Base-by-base conservation (phyloP, 495 filamentous ascomycete genomes). In the Aspergillus cavernicola region DNA sequence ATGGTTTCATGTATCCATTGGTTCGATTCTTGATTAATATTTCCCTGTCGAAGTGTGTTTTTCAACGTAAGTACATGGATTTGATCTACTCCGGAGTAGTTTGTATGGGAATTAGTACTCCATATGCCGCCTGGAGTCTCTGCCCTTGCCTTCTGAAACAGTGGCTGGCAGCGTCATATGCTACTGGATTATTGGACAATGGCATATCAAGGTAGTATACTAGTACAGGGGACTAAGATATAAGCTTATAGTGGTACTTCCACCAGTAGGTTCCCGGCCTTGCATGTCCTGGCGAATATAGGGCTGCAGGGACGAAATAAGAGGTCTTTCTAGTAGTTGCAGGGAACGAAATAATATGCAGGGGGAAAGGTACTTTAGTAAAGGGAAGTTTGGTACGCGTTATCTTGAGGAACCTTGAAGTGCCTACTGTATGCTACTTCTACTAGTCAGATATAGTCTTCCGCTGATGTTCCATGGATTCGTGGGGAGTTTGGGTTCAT, bases 1-100 rank as follows among this genome's bases (percentile, higher is more conserved):
- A 50, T 43, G 12, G 32, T 39, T 31, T 45, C 15, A 9, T 48
- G 37, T 41, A 42, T 56, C 7, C 50, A 24, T 37, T 36, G 13
- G 8, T 55, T 16, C 43, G 10, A n/a, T 49, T 24, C 22, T 15
- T 42, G 26, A 35, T 46, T 31, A 22, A 38, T 15, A 9, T 19
- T 8, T 29, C 22, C 9, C n/a, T n/a, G n/a, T n/a, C n/a, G n/a
- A n/a, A n/a, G n/a, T n/a, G 11, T 15, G 26, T 28, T 31, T 19
- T 16, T 29, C 24, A 5, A 16, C 1, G 1, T 18, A 10, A 19
- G n/a, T 11, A 28, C 9, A 28, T 4, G 24, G 24, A 28, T 16
- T 38, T 16, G 35, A 6, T 18, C 12, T 15, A 38, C n/a, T n/a
- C 35, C n/a, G 35, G 16, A 7, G 32, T 16, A 38, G 1, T 15